Conservation (phyloP, 1,139 yeast species). For the Lodderomyces margitis region DNA sequence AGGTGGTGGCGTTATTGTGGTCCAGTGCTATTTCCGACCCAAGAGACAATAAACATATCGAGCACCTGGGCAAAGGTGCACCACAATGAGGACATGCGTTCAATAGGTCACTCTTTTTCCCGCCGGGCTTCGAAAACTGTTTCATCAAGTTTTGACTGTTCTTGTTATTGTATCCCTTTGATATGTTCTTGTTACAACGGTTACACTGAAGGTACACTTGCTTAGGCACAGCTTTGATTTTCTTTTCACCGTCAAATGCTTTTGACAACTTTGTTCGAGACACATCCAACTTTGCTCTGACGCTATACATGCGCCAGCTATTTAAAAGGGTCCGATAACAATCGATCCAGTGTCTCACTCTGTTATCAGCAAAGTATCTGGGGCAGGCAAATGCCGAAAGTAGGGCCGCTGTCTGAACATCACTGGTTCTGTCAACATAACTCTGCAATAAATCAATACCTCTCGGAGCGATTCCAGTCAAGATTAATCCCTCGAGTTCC, state of each 20-base stretch:
- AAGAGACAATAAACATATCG: slow-evolving; percentile 77
- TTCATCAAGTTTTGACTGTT: slow-evolving; percentile 34
- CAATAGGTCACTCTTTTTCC: slow-evolving; percentile 21
- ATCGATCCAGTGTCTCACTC: slow-evolving; percentile 77
- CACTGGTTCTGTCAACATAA: slow-evolving; percentile 86
- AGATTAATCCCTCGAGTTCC: slow-evolving; percentile 83
- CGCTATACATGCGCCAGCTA: slow-evolving; percentile 78
- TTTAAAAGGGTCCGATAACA: slow-evolving; percentile 73
- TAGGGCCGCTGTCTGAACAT: slow-evolving; percentile 88
- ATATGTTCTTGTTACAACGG: slow-evolving; percentile 73
- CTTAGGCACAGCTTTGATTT: slow-evolving; percentile 56
- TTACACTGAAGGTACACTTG: slow-evolving; percentile 81
- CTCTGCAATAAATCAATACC: slow-evolving; percentile 83
- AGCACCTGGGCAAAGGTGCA: slow-evolving; percentile 86
- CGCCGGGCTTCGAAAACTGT: slow-evolving; percentile 37
- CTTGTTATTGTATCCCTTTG: slow-evolving; percentile 22
- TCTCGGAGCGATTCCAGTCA: slow-evolving; percentile 85
- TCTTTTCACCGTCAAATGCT: slow-evolving; percentile 46
- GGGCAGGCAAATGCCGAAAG: slow-evolving; percentile 83
- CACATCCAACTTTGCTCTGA: slow-evolving; percentile 84
- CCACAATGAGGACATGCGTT: slow-evolving; percentile 81
- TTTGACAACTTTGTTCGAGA: slow-evolving; percentile 65
- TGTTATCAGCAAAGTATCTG: slow-evolving; percentile 65
- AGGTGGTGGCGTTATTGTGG: slow-evolving; percentile 8
- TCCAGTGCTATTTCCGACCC: slow-evolving; percentile 66